A percentile compares a stretch with the other conserved stretches of the same genome.
Conservation (phyloP, 805 yeast species). For the Candida adriatica region DNA sequence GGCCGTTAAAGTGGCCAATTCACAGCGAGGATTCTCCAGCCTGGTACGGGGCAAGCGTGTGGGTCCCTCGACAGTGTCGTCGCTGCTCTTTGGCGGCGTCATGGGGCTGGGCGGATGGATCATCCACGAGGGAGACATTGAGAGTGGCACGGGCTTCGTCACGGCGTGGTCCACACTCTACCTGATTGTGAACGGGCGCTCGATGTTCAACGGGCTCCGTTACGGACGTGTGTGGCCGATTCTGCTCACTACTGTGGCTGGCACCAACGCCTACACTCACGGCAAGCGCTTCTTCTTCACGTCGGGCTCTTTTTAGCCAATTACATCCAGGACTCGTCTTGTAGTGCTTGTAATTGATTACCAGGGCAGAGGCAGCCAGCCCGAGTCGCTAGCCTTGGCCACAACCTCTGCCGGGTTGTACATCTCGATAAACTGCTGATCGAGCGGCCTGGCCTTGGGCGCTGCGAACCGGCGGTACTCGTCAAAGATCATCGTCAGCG, state of each 20-base stretch:
- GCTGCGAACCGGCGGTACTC: constrained; percentile 92
- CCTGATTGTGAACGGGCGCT: constrained; percentile 60
- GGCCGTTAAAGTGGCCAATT: constrained; percentile 7
- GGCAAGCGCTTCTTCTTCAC: constrained; percentile 58
- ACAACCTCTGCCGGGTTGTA: constrained; percentile 65
- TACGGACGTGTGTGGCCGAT: constrained; percentile 60
- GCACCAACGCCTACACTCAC: constrained; percentile 56
- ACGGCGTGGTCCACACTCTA: constrained; percentile 80
- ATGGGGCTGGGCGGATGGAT: constrained; percentile 66
- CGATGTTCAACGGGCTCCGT: constrained; percentile 43
- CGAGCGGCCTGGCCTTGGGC: constrained; percentile 93
- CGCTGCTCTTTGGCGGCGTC: constrained; percentile 54
- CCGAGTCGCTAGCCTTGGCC: constrained; percentile 40
- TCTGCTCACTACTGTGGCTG: constrained; percentile 48
- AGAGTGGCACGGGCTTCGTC: constrained; percentile 74
- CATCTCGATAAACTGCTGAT: constrained; percentile 91
- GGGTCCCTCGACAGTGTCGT: constrained; percentile 30
- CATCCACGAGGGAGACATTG: constrained; percentile 66
- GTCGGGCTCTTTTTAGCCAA: constrained; percentile 4
- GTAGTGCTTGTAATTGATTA: too few relatives aligned
- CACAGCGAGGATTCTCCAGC: constrained; percentile 1
- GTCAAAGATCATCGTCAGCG: constrained; percentile 87
- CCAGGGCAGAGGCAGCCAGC: constrained; percentile 71
- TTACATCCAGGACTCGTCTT: constrained; percentile 31
- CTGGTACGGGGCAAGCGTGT: constrained; percentile 11